Conservation (phyloP, 2,329 filamentous ascomycete species). For the Epicoccum nigrum region DNA sequence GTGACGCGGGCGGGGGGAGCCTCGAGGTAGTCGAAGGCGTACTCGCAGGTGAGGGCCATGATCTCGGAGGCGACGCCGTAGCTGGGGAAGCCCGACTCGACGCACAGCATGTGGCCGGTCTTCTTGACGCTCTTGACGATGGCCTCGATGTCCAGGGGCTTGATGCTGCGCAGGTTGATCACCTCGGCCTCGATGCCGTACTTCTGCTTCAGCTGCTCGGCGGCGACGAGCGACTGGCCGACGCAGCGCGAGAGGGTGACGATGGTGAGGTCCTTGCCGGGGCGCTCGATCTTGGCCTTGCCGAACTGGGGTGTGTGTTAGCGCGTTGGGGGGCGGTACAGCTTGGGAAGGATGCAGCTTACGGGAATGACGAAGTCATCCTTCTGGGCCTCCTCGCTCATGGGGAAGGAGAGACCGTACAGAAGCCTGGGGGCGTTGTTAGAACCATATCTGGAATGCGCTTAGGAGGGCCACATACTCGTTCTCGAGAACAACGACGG, state of each 20-base stretch:
- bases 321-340: slow-evolving; percentile 21
- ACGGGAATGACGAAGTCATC: slow-evolving; percentile 92
- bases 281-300: slow-evolving; percentile 98
- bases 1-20: slow-evolving; percentile 93
- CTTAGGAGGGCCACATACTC: slow-evolving; percentile 45
- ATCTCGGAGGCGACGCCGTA: slow-evolving; percentile 94
- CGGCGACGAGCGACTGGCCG: slow-evolving; percentile 85
- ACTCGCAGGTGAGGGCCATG: slow-evolving; percentile 93
- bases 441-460: slow-evolving; percentile 1
- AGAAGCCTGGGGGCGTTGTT: slow-evolving; percentile 62
- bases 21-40: slow-evolving; percentile 96
- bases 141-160: slow-evolving; percentile 92
- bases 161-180: slow-evolving; percentile 96
- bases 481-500: slow-evolving; percentile 73
- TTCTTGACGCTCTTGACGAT: slow-evolving; percentile 99
- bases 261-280: slow-evolving; percentile 94
- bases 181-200: slow-evolving; percentile 96
- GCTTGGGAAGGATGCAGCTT: slow-evolving; percentile 23
- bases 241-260: slow-evolving; percentile 95
- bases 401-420: slow-evolving; percentile 93
- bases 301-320: slow-evolving; percentile 65
- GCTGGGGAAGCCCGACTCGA: slow-evolving; percentile 95
- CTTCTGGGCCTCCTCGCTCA: slow-evolving; percentile 95
- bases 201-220: slow-evolving; percentile 91
- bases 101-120: slow-evolving; percentile 86